These are phyloP conservation scores for Heterobasidion annosum DNA, from an alignment of 1,284 basidiomycete species.

Conservation along the genomic window DNA sequence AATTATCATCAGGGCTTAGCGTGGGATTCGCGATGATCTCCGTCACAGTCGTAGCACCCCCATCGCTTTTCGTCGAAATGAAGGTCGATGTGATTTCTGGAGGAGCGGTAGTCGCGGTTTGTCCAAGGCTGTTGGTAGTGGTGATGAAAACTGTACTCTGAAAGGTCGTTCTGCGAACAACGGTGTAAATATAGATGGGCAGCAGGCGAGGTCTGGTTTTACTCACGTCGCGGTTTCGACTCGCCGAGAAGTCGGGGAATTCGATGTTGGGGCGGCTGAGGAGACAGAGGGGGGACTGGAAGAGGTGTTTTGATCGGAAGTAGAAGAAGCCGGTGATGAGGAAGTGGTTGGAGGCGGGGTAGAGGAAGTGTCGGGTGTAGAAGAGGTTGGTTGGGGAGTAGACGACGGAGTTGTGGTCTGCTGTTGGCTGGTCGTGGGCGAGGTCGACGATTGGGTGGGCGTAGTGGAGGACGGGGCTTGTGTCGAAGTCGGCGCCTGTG, in stretches of 20 bases:
- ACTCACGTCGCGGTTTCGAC: background rate
- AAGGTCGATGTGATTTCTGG: conserved; percentile 45
- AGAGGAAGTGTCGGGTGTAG: conserved; percentile 2
- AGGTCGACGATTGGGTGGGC: conserved; percentile 8
- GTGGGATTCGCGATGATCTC: conserved; percentile 57
- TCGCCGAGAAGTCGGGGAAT: background rate
- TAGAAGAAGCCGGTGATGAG: background rate
- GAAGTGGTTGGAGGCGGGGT: conserved; percentile 5
- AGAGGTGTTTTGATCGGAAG: background rate
- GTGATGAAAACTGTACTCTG: conserved; percentile 41
- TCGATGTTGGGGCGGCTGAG: conserved; percentile 2
- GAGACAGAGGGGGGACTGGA: background rate
- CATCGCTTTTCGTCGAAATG: conserved; percentile 44
- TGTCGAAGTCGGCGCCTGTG: conserved; percentile 7
- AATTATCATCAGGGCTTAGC: conserved; percentile 32
- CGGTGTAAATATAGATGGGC: background rate
- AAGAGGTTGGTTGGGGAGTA: conserved; percentile 3
- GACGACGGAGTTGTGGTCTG: conserved; percentile 4
- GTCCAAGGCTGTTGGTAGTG: conserved; percentile 51
- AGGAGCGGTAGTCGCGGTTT: conserved; percentile 39
- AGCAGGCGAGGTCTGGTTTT: background rate
- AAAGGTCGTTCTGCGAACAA: conserved; percentile 41
- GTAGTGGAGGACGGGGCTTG: conserved; percentile 9
- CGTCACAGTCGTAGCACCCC: conserved; percentile 46
- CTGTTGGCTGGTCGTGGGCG: conserved; percentile 9